A percentile compares a stretch with the other conserved stretches of the same genome.
Conservation (phyloP, 306 rosid species). For the Acacia acuminata region DNA sequence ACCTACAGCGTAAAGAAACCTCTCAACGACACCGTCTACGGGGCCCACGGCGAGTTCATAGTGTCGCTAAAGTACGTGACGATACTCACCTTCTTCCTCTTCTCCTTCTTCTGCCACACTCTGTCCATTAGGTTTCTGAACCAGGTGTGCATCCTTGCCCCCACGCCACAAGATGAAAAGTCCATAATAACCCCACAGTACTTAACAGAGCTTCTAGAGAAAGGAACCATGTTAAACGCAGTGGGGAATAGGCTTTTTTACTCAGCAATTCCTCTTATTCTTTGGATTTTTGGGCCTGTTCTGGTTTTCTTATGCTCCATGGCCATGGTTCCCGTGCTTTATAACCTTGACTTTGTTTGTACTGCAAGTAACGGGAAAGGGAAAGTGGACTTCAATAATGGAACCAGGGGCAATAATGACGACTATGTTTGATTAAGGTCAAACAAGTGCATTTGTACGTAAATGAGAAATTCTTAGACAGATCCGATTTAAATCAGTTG, state of each 20-base stretch:
- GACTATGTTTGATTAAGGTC: constrained; percentile 17
- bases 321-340: constrained; percentile 65
- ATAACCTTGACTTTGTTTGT: constrained; percentile 62
- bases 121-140: not conserved
- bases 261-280: constrained; percentile 62
- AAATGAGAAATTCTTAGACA: not conserved
- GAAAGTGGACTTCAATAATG: not conserved
- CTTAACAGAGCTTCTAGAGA: not conserved
- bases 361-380: constrained; percentile 10
- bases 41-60: not conserved
- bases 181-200: not conserved
- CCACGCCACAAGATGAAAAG: not conserved
- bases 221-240: not conserved
- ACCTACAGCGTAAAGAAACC: not conserved
- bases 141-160: not conserved
- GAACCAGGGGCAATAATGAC: not conserved
- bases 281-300: constrained; percentile 89
- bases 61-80: not conserved
- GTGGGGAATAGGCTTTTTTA: constrained; percentile 65
- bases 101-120: not conserved
- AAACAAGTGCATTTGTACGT: not conserved
- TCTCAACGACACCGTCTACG: not conserved
- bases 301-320: constrained; percentile 57
- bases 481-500: not conserved
- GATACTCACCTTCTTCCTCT: not conserved